These are phyloP conservation scores for Casuarina equisetifolia DNA, from an alignment of 306 rosid species.

Conservation along the genomic window DNA sequence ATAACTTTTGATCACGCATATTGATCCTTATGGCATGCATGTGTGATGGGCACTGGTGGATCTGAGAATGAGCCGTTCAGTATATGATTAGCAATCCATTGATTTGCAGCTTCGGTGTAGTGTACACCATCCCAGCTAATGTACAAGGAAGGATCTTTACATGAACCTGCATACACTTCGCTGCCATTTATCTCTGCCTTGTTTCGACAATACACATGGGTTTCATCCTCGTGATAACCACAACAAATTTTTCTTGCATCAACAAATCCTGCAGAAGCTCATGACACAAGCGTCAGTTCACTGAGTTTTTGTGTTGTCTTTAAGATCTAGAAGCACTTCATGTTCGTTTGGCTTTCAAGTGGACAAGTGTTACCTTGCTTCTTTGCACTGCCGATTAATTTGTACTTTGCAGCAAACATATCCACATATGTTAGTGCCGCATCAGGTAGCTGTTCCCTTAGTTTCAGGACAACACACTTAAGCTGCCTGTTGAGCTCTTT, in stretches of 20 bases:
- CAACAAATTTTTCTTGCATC: constrained; percentile 59
- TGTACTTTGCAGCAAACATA: constrained; percentile 62
- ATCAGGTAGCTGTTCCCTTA: constrained; percentile 46
- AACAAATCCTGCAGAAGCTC: constrained; percentile 51
- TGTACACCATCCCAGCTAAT: constrained; percentile 96
- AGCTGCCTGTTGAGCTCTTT: constrained; percentile 58
- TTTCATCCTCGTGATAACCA: constrained; percentile 56
- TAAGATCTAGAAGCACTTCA: background rate
- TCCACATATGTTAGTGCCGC: constrained; percentile 71
- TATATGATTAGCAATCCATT: constrained; percentile 59
- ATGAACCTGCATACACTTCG: constrained; percentile 52
- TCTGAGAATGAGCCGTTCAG: constrained; percentile 61
- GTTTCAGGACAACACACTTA: constrained; percentile 35
- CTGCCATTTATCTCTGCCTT: constrained; percentile 47
- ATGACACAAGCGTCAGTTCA: background rate
- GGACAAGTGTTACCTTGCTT: constrained; percentile 43
- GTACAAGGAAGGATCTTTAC: constrained; percentile 62
- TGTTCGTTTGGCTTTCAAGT: background rate
- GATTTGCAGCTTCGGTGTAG: constrained; percentile 79
- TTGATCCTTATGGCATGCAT: constrained; percentile 44
- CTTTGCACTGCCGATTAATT: constrained; percentile 52
- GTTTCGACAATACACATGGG: constrained; percentile 63
- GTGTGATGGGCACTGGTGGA: constrained; percentile 49
- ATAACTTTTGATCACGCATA: background rate
- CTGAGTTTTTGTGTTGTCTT: background rate